Base-by-base conservation (phyloP, 2,329 filamentous ascomycete species). In the Phaeosphaeria sp. region DNA sequence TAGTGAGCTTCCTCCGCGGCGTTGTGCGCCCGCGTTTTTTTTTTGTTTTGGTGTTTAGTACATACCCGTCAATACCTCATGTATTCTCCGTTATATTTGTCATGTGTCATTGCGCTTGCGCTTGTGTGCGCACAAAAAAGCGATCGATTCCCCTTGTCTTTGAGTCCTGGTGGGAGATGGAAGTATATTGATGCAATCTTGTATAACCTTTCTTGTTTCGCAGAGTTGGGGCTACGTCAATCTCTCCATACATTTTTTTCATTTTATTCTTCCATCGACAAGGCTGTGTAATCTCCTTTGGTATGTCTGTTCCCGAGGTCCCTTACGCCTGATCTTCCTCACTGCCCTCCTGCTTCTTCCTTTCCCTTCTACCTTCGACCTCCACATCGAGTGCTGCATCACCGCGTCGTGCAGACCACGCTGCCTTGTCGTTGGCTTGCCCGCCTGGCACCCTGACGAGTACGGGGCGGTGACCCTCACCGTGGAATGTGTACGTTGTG, bases 281-380 rank as follows among this genome's bases (percentile, higher is more conserved):
- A 67, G 64, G 62, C 69, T 65, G 72, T 71, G 63, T 67, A 73
- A 74, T 76, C 70, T 75, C 69, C 73, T 74, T 74, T 64, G 69
- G 74, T 74, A 67, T 73, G 74, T 76, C 74, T 77, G 72, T 77
- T 68, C 74, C 74, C 73, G 72, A 76, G 73, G 74, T 71, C 73
- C 76, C 75, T 75, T 74, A 72, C 78, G 77, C 80, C 81, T 68
- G 79, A 54, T 65, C 62, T 61, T 58, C 62, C 62, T 53, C 61
- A 44, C 65, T 73, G 76, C 80, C 79, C 79, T 75, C 71, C 72
- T 68, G 65, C 58, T 36, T 50, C 64, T 68, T n/a, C 69, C 65
- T 65, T 68, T 71, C 65, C 66, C 51, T 50, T 55, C 50, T 56
- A 57, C 53, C 51, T 48, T 40, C 61, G 53, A 56, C 60, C 60